Conservation (phyloP, 208 protist genomes). For the Naegleria fowleri region DNA sequence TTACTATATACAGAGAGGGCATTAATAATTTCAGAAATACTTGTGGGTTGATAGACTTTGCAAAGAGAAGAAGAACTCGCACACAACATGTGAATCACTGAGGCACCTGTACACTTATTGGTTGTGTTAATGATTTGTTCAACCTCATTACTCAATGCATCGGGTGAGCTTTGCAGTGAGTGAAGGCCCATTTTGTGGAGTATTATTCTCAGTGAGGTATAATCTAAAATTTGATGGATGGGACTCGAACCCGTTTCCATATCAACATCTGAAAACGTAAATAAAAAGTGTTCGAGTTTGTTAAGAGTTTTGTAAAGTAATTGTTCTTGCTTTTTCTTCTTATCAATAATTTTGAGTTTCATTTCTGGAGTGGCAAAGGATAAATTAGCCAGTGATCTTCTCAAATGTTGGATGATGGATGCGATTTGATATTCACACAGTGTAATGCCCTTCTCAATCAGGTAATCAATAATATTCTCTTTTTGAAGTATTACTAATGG, state of each 20-base stretch:
- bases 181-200: neutral
- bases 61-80: neutral
- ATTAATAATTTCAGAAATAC: neutral
- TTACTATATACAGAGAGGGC: neutral
- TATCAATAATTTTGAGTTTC: neutral
- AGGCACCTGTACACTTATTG: neutral
- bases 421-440: neutral
- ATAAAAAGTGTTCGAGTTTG: neutral
- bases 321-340: neutral
- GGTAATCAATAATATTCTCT: neutral
- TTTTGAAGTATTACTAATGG: neutral
- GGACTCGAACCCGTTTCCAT: neutral
- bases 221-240: neutral
- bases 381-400: neutral
- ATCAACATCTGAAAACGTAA: neutral
- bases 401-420: neutral
- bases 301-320: neutral
- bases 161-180: neutral
- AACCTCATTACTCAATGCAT: neutral
- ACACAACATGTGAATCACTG: neutral
- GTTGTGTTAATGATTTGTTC: neutral
- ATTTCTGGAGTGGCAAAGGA: neutral
- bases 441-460: neutral
- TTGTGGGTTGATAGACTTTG: neutral
- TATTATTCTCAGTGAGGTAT: neutral